Conservation (phyloP, 805 yeast genomes). For the Yamadazyma olivae region DNA sequence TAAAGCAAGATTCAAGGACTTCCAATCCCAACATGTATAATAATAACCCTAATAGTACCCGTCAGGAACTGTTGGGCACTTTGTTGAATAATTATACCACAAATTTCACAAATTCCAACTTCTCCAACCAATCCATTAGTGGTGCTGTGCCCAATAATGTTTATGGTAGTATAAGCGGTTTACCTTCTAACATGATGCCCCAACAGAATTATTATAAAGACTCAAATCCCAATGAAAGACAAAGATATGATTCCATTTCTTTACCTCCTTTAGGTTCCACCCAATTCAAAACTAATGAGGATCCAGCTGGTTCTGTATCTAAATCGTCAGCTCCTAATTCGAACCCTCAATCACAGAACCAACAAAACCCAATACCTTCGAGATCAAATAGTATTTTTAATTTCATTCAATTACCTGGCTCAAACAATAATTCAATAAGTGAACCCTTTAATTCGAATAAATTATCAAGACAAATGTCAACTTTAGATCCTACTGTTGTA, state of each 20-base stretch:
- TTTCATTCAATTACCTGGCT: conserved; percentile 34
- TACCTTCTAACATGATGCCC: too few species aligned
- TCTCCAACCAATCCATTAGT: conserved; percentile 4
- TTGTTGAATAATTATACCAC: conserved; percentile 20
- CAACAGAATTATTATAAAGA: conserved; percentile 5
- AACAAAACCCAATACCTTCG: too few species aligned
- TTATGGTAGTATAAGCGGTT: conserved; percentile 3
- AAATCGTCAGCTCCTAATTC: conserved; percentile 2
- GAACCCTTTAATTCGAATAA: conserved; percentile 16
- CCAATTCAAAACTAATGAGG: conserved; percentile 4
- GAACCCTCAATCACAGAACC: conserved; percentile 4
- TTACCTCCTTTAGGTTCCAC: conserved; percentile 36
- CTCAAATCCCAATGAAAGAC: conserved; percentile 14
- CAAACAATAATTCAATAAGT: conserved; percentile 30
- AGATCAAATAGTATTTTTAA: conserved; percentile 39
- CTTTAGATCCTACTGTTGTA: conserved; percentile 13
- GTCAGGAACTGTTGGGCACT: conserved; percentile 29
- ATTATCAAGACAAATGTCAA: conserved; percentile 17
- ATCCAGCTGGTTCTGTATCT: conserved; percentile 11
- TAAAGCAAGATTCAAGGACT: too few species aligned
- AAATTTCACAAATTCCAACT: conserved; percentile 2
- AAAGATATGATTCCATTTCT: conserved; percentile 37
- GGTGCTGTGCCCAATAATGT: conserved; percentile 3
- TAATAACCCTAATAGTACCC: too few species aligned
- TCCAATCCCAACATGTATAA: too few species aligned